Evolutionary conservation across 2,329 filamentous ascomycete genomes (phyloP), one percentile per base, ranked within the genome.

Genomic region (Blastomyces gilchristii): DNA sequence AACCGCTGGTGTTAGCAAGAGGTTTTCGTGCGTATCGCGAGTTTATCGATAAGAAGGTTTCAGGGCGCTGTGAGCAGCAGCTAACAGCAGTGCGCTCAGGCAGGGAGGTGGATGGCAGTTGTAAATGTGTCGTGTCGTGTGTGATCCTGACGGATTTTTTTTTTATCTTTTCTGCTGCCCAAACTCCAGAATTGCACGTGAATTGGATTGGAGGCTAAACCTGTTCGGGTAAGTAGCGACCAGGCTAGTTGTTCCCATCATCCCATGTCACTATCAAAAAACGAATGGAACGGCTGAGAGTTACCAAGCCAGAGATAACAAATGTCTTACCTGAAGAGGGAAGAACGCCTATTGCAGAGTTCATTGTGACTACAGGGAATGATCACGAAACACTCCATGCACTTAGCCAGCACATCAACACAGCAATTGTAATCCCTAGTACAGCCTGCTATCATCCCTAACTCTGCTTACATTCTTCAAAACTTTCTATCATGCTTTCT

Each of bases 1-100:
- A 59, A 49, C 25, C 4, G 41, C 41, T 16, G 43, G 8, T 49
- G 57, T 12, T 16, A 18, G 57, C 54, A 58, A 64, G 56, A 63
- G 41, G 16, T 37, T 12, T 37, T 14, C 11, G 22, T 28, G 11
- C 25, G 47, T 50, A 11, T 50, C 25, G 52, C 5, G 52, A 5
- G 52, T 37, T 56, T 28, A 49, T 52, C 49, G 49, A 52, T 52
- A 28, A 28, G 25, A 6, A 31, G 49, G 5, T 6, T 52, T 31
- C 5, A 5, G 25, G 11, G n/a, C n/a, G n/a, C 3, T 28, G 47
- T 8, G 47, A 25, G 47, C n/a, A 50, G 49, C 49, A 28, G 11
- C 28, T 25, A 52, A 25, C 49, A 22, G 49, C 49, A 52, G 45
- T n/a, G 9, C 25, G 25, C 34, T 37, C 34, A 28, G 49, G 49